These are phyloP conservation scores for Epicoccum sorghinum DNA, from an alignment of 2,329 filamentous ascomycete genomes.

Conservation along the genomic window DNA sequence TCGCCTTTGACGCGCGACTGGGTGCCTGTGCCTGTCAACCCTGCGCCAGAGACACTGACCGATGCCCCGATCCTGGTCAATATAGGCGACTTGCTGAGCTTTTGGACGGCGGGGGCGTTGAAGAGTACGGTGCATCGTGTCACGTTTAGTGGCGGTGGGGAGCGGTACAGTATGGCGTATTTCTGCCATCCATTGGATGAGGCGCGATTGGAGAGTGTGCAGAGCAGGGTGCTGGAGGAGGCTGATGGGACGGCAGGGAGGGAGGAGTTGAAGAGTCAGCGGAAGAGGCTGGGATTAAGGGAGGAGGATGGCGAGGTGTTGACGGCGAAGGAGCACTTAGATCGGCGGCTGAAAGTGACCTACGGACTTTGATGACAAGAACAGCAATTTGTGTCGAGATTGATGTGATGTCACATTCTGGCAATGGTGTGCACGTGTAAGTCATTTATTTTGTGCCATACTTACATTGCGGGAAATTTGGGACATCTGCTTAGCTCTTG, in stretches of 20 bases:
- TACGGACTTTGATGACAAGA: conserved; percentile 52
- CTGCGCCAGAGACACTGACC: conserved; percentile 66
- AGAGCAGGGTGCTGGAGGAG: conserved; percentile 56
- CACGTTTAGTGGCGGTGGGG: conserved; percentile 64
- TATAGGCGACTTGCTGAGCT: conserved; percentile 76
- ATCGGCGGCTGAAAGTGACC: conserved; percentile 62
- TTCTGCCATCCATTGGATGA: conserved; percentile 68
- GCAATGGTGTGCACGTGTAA: no score
- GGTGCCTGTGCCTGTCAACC: conserved; percentile 54
- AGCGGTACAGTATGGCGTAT: conserved; percentile 65
- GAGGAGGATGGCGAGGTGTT: conserved; percentile 52
- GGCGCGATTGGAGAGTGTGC: conserved; percentile 60
- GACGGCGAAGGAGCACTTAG: conserved; percentile 66
- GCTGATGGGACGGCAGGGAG: conserved; percentile 41
- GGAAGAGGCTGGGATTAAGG: conserved; percentile 51
- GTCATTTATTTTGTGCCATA: no score
- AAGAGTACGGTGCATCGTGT: conserved; percentile 90
- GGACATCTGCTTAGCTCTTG: not conserved
- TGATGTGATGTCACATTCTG: no score
- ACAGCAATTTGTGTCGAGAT: no score
- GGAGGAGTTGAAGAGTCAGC: conserved; percentile 43
- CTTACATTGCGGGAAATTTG: no score
- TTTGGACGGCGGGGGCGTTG: conserved; percentile 90
- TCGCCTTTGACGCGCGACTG: conserved; percentile 57
- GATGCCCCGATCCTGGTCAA: conserved; percentile 58